phyloP scores from a whole-genome alignment of 306 rosid species.

The Cucurbita ficifolia region DNA sequence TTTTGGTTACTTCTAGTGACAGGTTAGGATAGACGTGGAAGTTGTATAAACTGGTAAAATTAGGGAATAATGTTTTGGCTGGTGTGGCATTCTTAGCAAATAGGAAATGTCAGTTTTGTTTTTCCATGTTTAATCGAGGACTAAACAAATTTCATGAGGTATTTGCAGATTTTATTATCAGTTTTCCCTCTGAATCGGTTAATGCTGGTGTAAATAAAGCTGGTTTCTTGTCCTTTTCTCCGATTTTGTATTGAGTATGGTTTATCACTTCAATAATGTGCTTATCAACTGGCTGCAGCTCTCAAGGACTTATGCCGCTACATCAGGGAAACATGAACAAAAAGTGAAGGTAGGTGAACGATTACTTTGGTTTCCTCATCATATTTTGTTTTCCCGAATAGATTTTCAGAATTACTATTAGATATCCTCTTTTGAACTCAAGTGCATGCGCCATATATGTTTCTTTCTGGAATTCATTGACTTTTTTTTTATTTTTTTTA shows the following conservation, averaged over 20 bases:
- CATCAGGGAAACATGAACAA: conserved; percentile 36
- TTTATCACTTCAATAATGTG: conserved; percentile 3
- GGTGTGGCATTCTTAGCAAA: not conserved
- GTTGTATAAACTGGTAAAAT: not conserved
- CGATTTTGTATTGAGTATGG: not conserved
- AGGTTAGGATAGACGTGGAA: not conserved
- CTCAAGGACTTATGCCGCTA: conserved; percentile 39
- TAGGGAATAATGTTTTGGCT: not conserved
- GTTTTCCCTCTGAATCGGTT: not conserved
- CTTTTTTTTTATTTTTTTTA: too few species aligned
- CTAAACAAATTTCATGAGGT: not conserved
- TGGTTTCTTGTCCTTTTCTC: not conserved
- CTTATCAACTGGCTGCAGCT: conserved; percentile 32
- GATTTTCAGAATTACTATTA: not conserved
- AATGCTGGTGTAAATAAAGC: not conserved
- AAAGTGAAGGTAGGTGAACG: conserved; percentile 46
- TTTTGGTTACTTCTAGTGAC: not conserved
- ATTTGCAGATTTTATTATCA: not conserved
- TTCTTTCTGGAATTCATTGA: not conserved
- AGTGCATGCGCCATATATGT: not conserved
- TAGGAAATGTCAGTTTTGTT: not conserved
- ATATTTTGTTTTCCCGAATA: too few species aligned
- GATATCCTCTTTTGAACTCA: not conserved
- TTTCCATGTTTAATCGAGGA: not conserved
- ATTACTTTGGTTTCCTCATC: not conserved